Base-by-base conservation (phyloP, 202 grass and related monocot genomes). In the Panicum virgatum region DNA sequence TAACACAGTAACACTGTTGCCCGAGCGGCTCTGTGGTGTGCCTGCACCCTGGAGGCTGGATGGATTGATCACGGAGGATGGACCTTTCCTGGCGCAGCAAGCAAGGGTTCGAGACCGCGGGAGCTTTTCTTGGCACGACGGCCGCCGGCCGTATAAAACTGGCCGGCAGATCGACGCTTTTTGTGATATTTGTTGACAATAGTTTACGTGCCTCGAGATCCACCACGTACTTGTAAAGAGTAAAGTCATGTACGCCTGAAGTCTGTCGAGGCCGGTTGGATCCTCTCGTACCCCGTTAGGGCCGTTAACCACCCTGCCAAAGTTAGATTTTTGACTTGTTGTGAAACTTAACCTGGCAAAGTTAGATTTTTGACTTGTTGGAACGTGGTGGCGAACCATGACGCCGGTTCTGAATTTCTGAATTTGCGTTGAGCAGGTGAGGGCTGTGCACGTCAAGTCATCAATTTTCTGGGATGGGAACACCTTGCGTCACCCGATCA, bases 151-250 rank as follows among this genome's bases (percentile, higher is more conserved):
- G 23, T 36, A 47, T 44, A 26, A 59, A 66, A 64, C 19, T 50
- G 64, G 6, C 69, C 20, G 30, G 48, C 1, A 30, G 7, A 27
- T 18, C 60, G 53, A 56, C 84, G 1, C 1, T 73, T 36, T n/a
- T 40, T 9, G 15, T 18, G 48, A 51, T 51, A 19, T 46, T 46
- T 14, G 44, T 46, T 46, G 12, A 10, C 15, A 12, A 34, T 18
- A 34, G 68, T 48, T 18, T 18, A 19, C n/a, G 6, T 0, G 16
- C 78, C 78, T 81, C 66, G 39, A 88, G 86, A 88, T 88, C 86
- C 56, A 40, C 69, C 62, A 9, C 19, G 46, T 6, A 56, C 19
- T 37, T 12, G 13, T 62, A 60, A 73, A 38, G 46, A 23, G 46
- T 53, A 44, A 65, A 66, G 46, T 40, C 22, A n/a, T n/a, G 37